Evolutionary conservation across 352 stramenopile genomes (phyloP), one percentile per base, ranked within the genome.

Genomic region (Plasmopara viticola): DNA sequence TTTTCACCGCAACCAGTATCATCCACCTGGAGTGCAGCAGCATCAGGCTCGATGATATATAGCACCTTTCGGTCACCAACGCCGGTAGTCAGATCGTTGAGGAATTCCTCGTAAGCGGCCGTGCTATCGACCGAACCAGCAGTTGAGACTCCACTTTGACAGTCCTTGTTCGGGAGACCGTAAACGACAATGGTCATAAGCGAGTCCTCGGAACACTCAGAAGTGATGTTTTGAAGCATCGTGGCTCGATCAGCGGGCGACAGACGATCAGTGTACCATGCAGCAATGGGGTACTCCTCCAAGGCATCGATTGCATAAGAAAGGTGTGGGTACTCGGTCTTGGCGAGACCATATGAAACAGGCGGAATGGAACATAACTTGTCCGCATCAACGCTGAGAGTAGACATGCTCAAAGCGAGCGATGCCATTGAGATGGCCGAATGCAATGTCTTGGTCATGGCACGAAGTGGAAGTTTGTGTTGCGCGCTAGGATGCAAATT

Each of bases 111-210:
- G 49, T 86, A 84, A 38, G 79, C 65, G 18, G 62, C 63, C 1
- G 65, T 57, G 50, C 54, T 84, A 13, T 68, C 56, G 2, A 76
- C 67, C 9, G 48, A 62, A 37, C 66, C 62, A 7, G 58, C 59
- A 4, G 58, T 62, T 18, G 77, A 87, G 20, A 81, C 74, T 9
- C 71, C 69, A 34, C 59, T 68, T 28, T 70, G 64, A 48, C 78
- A 88, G 60, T 88, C 74, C 50, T 88, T 86, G 50, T 82, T 54
- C 2, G 77, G 77, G 9, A 88, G 59, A 10, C 78, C 78, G 50
- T 88, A 88, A 37, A 88, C 72, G 4, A 79, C 72, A 44, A 87
- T 69, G 9, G 44, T 81, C 35, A 87, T 61, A 9, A 72, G 67
- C 25, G 65, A 62, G 41, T 69, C 66, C 18, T 66, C 58, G 0